These are phyloP conservation scores for Yarrowia phangngaensis DNA, from an alignment of 805 yeast species.

Conservation along the genomic window DNA sequence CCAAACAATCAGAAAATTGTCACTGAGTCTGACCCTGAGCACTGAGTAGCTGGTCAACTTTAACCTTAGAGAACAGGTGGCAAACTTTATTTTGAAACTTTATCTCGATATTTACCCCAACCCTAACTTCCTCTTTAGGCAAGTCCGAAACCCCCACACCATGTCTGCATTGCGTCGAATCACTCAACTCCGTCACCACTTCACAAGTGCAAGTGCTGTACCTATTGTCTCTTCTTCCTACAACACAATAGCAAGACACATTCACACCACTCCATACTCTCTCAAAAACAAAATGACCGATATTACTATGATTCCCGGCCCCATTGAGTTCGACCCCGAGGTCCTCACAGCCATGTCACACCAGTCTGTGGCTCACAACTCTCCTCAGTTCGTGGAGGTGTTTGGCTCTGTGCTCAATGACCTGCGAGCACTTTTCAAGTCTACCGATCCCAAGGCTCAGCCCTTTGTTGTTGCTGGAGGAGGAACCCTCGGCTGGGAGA, in stretches of 20 bases:
- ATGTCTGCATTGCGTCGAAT: conserved; percentile 22
- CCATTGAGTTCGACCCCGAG: conserved; percentile 74
- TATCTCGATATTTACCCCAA: background rate
- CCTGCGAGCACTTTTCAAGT: conserved; percentile 70
- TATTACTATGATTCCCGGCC: conserved; percentile 75
- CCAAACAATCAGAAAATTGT: conserved; percentile 23
- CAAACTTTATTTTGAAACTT: background rate
- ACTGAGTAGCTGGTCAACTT: conserved; percentile 26
- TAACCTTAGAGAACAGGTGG: background rate
- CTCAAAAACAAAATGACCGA: conserved; percentile 26
- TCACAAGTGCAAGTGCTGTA: conserved; percentile 25
- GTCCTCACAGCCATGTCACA: conserved; percentile 77
- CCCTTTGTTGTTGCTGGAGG: conserved; percentile 82
- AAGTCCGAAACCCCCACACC: conserved; percentile 16
- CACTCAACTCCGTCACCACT: conserved; percentile 17
- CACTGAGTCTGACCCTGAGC: conserved; percentile 24
- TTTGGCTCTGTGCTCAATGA: conserved; percentile 66
- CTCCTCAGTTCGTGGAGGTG: conserved; percentile 72
- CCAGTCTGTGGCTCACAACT: conserved; percentile 85
- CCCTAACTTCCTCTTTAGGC: background rate
- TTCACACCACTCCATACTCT: conserved; percentile 10
- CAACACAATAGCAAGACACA: conserved; percentile 14
- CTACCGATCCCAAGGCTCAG: conserved; percentile 63
- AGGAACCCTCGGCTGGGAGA: conserved; percentile 95
- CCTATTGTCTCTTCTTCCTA: conserved; percentile 21